phyloP scores from a whole-genome alignment of 2,329 filamentous ascomycete genomes.

The Fusarium multiceps region DNA sequence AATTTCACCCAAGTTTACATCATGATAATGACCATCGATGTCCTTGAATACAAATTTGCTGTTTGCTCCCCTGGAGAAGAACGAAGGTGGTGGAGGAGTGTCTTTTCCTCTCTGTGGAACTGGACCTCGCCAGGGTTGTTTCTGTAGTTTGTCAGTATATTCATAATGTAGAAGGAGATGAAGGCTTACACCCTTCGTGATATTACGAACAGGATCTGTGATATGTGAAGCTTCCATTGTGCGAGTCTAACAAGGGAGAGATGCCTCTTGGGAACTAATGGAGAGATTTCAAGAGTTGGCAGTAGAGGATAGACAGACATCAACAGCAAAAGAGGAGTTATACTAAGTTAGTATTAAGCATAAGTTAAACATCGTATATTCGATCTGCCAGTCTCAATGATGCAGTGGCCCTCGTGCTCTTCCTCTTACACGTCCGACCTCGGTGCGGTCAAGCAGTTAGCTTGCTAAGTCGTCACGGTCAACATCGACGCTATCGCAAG shows the following conservation, averaged over 20 bases:
- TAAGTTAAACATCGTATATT: not conserved
- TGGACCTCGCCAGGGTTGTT: not conserved
- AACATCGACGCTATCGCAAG: conserved; percentile 4
- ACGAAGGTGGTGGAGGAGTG: conserved; percentile 5
- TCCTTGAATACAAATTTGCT: conserved; percentile 7
- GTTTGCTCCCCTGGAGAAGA: conserved; percentile 4
- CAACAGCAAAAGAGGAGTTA: not conserved
- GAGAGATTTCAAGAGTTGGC: not conserved
- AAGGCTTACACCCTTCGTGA: conserved; percentile 1
- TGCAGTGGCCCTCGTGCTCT: not conserved
- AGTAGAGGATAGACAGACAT: not conserved
- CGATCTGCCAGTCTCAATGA: not conserved
- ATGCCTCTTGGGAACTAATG: not conserved
- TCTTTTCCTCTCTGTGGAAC: not conserved
- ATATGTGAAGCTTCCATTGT: conserved; percentile 7
- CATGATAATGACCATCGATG: not conserved
- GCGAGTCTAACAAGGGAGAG: not conserved
- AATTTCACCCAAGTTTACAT: not conserved
- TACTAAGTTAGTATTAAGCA: not conserved
- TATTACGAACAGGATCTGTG: not conserved
- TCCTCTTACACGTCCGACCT: not conserved
- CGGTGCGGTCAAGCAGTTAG: not conserved
- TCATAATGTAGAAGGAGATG: accelerated
- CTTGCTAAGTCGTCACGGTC: not conserved
- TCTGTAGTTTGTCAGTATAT: conserved; percentile 6